phyloP scores from a whole-genome alignment of 768 basidiomycete genomes.

The Pleurotus ostreatus region DNA sequence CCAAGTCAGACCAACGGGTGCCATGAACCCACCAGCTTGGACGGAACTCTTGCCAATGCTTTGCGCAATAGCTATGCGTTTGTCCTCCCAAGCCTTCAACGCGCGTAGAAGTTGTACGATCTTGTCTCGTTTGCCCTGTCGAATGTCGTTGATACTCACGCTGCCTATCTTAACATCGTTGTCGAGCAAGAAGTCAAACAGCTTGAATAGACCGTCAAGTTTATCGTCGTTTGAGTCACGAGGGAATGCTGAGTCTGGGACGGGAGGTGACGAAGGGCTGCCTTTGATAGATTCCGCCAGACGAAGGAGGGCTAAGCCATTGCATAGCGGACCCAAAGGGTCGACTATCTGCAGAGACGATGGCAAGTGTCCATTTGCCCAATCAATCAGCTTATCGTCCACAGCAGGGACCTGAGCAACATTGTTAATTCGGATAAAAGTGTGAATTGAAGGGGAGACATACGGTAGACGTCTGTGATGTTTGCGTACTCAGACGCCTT shows the following conservation, averaged over 20 bases:
- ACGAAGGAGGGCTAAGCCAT: conserved; percentile 77
- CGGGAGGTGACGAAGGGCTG: conserved; percentile 59
- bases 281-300: conserved; percentile 81
- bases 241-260: conserved; percentile 79
- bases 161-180: conserved; percentile 89
- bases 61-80: conserved; percentile 50
- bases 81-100: conserved; percentile 79
- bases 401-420: conserved; percentile 21
- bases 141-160: conserved; percentile 91
- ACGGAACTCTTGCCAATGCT: conserved; percentile 43
- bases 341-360: conserved; percentile 52
- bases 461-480: conserved; percentile 23
- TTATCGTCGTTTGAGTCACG: conserved; percentile 66
- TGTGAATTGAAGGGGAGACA: neutral
- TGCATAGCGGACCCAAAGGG: conserved; percentile 40
- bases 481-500: conserved; percentile 35
- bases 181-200: conserved; percentile 92
- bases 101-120: conserved; percentile 76
- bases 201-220: conserved; percentile 79
- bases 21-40: conserved; percentile 32
- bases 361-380: conserved; percentile 88
- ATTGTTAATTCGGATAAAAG: conserved; percentile 1
- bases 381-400: conserved; percentile 65
- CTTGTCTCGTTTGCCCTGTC: conserved; percentile 78
- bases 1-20: conserved; percentile 17